Evolutionary conservation across 1,284 basidiomycete species (phyloP), one percentile per base, ranked within the genome.

Genomic region (Neonothopanus nambi): DNA sequence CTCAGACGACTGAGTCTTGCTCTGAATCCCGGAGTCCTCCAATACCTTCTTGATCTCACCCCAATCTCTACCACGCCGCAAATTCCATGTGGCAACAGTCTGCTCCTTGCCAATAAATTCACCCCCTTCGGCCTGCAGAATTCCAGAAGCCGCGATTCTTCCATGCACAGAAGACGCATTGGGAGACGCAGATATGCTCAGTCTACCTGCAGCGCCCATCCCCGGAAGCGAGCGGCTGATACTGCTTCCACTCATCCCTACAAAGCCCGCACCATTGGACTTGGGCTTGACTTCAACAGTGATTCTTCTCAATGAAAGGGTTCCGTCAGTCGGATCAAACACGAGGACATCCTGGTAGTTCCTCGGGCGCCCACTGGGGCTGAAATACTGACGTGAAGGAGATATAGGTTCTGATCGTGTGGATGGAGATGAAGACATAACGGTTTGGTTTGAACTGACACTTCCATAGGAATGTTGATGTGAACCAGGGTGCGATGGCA

Each of bases 71-170:
- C 76, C 74, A 36, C 83, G 67, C 52, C 76, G 75, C 53, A 91
- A 60, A 54, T 76, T 74, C 90, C 90, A 92, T 1, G 83, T 85
- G 20, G 85, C 85, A 33, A 88, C 76, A 5, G 79, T 72, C 30
- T 66, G 73, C 40, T 84, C 81, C 59, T 74, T 77, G 5, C 75
- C 84, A 4, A 65, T 67, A 12, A 91, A 63, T 60, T 83, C 82
- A 59, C 65, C 63, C 2, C 48, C 51, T 49, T 63, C 65, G 63
- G 68, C 65, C 64, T 65, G 65, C 57, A 66, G 68, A 20, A 72
- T 46, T 3, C 67, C 73, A 0, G 76, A 77, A 20, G 54, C 58
- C 51, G 46, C 26, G 2, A 41, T 30, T 35, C 24, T 33, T 12
- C 36, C 39, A 18, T 44, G 51, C 3, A 57, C 58, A 17, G 58